phyloP scores from a whole-genome alignment of 78 protist species.

The Dictyostelium brefeldianum region DNA sequence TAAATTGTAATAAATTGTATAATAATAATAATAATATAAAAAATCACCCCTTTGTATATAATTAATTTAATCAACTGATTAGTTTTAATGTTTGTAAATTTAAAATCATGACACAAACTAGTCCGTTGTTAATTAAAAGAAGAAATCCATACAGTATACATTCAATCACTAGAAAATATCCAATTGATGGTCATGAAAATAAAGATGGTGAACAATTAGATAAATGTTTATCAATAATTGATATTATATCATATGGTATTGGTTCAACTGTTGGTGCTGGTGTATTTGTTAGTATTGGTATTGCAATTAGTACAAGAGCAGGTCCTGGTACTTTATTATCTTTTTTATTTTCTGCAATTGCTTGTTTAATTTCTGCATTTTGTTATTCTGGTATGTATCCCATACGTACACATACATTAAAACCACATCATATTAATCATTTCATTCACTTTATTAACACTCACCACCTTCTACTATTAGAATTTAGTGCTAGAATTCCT shows the following conservation, averaged over 20 bases:
- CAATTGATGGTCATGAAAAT: not conserved
- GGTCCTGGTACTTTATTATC: slow-evolving; percentile 88
- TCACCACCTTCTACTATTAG: not conserved
- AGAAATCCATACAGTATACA: not conserved
- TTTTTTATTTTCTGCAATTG: slow-evolving; percentile 67
- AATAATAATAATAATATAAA: no score
- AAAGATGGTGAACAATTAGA: not conserved
- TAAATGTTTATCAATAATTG: slow-evolving; percentile 68
- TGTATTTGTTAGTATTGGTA: slow-evolving; percentile 87
- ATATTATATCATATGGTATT: slow-evolving; percentile 84
- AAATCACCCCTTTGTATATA: no score
- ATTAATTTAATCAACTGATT: no score
- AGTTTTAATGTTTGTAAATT: no score
- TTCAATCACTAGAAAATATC: slow-evolving; percentile 36
- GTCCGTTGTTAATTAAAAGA: not conserved
- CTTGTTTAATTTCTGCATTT: slow-evolving; percentile 74
- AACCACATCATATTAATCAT: no score
- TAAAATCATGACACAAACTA: no score
- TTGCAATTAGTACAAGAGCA: slow-evolving; percentile 64
- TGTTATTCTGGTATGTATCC: slow-evolving; percentile 69
- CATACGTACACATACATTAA: no score
- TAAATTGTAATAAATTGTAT: no score
- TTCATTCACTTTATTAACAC: no score
- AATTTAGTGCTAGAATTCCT: slow-evolving; percentile 79
- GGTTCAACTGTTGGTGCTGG: slow-evolving; percentile 88